phyloP scores from a whole-genome alignment of 352 stramenopile genomes.

The Phytophthora foliorum region DNA sequence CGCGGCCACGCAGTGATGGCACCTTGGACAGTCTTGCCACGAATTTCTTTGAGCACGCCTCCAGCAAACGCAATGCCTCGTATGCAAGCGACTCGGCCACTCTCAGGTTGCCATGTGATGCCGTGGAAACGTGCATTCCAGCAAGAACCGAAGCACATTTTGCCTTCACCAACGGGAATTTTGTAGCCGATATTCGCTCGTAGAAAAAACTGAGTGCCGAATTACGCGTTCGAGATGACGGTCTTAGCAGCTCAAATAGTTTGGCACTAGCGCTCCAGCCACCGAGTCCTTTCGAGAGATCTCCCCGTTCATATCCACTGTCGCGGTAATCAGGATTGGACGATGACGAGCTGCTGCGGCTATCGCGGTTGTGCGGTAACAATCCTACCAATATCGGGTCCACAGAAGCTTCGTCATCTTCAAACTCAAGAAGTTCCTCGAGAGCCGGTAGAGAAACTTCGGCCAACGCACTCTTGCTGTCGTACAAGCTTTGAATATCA shows the following conservation, averaged over 20 bases:
- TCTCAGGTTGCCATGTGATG: conserved; percentile 59
- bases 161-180: conserved; percentile 77
- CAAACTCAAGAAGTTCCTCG: conserved; percentile 80
- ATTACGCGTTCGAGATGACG: conserved; percentile 47
- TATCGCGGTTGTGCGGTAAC: conserved; percentile 41
- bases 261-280: conserved; percentile 56
- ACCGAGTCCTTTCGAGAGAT: conserved; percentile 53
- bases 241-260: conserved; percentile 63
- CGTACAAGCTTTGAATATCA: conserved; percentile 83
- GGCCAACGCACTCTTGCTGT: conserved; percentile 77
- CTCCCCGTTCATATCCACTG: conserved; percentile 43
- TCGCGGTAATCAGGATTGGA: conserved; percentile 48
- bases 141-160: conserved; percentile 76
- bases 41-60: conserved; percentile 56
- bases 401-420: conserved; percentile 73
- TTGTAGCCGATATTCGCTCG: conserved; percentile 51
- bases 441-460: conserved; percentile 75
- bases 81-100: conserved; percentile 77
- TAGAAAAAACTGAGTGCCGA: conserved; percentile 69
- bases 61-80: conserved; percentile 78
- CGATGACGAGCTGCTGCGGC: conserved; percentile 48
- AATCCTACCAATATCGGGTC: conserved; percentile 61
- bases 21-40: conserved; percentile 33
- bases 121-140: conserved; percentile 57
- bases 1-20: conserved; percentile 20